Evolutionary conservation across 140 eudicot genomes (phyloP).

Genomic region (Flaveria floridana): DNA sequence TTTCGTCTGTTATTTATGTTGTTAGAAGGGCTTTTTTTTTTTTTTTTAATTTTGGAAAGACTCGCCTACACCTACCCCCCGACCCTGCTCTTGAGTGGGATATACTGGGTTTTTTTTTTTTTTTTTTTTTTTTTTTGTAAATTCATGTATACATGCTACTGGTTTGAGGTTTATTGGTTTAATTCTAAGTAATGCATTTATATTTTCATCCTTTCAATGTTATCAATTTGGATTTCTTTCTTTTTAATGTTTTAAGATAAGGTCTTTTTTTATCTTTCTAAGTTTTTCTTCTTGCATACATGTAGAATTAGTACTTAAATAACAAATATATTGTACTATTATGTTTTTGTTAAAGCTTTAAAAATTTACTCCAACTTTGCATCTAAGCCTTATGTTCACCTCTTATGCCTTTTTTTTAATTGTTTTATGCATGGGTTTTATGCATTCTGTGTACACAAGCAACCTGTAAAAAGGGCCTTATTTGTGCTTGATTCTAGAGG

Average conservation of each 20-base stretch:
- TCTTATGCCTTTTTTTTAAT: background rate
- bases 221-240: background rate
- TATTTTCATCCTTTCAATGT: background rate
- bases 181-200: background rate
- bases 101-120: too few species aligned
- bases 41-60: too few species aligned
- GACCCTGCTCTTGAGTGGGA: too few species aligned
- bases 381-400: background rate
- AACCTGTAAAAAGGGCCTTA: background rate
- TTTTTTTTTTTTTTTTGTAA: background rate
- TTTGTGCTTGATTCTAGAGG: background rate
- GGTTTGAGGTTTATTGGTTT: background rate
- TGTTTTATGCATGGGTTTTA: background rate
- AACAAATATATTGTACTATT: background rate
- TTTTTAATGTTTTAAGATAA: background rate
- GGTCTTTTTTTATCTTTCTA: background rate
- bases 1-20: background rate
- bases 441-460: background rate
- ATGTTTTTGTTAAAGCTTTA: conserved; percentile 8
- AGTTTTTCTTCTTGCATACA: background rate
- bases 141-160: conserved; percentile 4
- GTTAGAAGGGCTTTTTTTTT: background rate
- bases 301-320: background rate
- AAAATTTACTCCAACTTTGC: background rate
- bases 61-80: too few species aligned